Conservation (phyloP, 2,329 filamentous ascomycete genomes). For the Alternaria sp. region DNA sequence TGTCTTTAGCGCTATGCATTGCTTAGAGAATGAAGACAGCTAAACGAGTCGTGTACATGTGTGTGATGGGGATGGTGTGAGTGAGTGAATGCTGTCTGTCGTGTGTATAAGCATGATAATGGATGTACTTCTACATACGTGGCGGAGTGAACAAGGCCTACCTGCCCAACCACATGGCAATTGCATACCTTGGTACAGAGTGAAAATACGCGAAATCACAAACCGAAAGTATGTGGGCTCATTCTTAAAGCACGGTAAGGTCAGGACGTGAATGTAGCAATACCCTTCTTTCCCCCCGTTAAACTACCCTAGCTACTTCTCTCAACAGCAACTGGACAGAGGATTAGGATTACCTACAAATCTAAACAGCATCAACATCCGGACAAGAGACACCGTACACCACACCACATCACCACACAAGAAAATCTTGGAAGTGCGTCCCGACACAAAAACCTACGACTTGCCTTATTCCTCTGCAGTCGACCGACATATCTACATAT, state of each 20-base stretch:
- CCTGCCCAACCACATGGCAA: too few relatives aligned
- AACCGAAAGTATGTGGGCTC: background rate
- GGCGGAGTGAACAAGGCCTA: background rate
- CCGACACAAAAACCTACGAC: too few relatives aligned
- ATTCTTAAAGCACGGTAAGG: too few relatives aligned
- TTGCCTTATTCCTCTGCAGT: background rate
- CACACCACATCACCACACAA: background rate
- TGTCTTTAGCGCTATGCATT: background rate
- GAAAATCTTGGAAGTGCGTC: background rate
- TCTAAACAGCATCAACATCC: too few relatives aligned
- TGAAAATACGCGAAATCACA: background rate
- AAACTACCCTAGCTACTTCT: too few relatives aligned
- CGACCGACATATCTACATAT: background rate
- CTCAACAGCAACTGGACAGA: background rate
- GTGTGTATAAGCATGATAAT: too few relatives aligned
- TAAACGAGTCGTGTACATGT: background rate
- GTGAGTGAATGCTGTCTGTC: too few relatives aligned
- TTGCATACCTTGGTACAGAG: background rate
- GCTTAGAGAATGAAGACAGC: background rate
- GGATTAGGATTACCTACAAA: background rate
- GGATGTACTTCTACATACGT: background rate
- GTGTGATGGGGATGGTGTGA: too few relatives aligned
- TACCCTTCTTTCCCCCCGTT: too few relatives aligned
- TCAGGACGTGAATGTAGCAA: too few relatives aligned
- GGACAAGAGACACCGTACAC: background rate